Conservation (phyloP, 805 yeast genomes). For the Yamadazyma kitorensis region DNA sequence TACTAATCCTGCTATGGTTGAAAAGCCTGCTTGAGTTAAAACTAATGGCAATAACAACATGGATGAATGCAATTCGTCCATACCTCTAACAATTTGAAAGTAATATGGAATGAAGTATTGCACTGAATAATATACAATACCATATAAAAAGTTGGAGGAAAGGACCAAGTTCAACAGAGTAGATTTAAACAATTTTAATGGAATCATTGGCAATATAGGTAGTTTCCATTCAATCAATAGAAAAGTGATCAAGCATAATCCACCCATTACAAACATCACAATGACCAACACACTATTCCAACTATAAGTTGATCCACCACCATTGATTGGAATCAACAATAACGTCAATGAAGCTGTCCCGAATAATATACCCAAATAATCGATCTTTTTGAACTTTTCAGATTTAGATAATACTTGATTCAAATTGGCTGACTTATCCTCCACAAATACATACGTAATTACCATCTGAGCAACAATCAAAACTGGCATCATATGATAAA, state of each 20-base stretch:
- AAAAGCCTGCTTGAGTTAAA: conserved; percentile 36
- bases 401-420: conserved; percentile 23
- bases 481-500: conserved; percentile 48
- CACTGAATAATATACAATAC: conserved; percentile 46
- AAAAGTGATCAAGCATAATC: conserved; percentile 36
- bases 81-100: conserved; percentile 32
- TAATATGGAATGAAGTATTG: conserved; percentile 38
- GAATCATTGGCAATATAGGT: conserved; percentile 54
- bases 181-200: conserved; percentile 41
- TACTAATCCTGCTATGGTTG: conserved; percentile 45
- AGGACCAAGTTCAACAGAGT: conserved; percentile 30
- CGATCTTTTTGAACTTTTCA: conserved; percentile 46
- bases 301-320: conserved; percentile 57
- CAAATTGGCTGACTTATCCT: conserved; percentile 22
- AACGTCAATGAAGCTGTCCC: conserved; percentile 48
- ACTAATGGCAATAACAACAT: conserved; percentile 44
- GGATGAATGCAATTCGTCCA: conserved; percentile 38
- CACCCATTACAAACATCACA: conserved; percentile 33
- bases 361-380: conserved; percentile 50
- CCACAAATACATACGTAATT: conserved; percentile 28
- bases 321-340: conserved; percentile 51
- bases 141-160: conserved; percentile 42
- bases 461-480: conserved; percentile 29
- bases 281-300: conserved; percentile 50
- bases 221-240: conserved; percentile 48